Percentiles rank a stretch among this genome's conserved stretches.
Evolutionary conservation across 352 stramenopile species (phyloP).

Genomic region (Blastocystis sp.): DNA sequence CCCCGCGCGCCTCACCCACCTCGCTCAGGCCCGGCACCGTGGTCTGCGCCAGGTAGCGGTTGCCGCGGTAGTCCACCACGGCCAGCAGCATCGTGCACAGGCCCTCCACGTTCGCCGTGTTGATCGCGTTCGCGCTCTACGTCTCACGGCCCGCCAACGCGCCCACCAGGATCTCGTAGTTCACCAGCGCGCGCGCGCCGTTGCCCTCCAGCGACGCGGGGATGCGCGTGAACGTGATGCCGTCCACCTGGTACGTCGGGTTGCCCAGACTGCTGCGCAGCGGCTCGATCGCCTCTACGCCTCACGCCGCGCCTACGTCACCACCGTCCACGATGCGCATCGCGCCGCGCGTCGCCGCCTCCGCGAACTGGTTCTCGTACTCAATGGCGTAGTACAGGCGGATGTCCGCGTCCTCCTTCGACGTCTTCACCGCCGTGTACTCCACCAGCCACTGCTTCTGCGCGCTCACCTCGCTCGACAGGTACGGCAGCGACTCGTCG

Average conservation of each 20-base stretch:
- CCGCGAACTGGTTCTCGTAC: constrained; percentile 32
- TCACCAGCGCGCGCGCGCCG: neutral
- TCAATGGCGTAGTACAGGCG: neutral
- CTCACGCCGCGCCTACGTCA: neutral
- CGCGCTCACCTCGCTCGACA: neutral
- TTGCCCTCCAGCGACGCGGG: neutral
- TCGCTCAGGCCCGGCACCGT: constrained; percentile 33
- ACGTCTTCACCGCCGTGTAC: neutral
- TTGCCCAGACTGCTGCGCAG: neutral
- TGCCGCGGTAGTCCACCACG: constrained; percentile 39
- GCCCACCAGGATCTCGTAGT: constrained; percentile 24
- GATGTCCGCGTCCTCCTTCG: neutral
- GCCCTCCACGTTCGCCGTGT: constrained; percentile 8
- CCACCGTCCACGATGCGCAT: constrained; percentile 41
- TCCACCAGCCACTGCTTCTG: neutral
- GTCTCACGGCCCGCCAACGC: neutral
- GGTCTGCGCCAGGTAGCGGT: constrained; percentile 51
- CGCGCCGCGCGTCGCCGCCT: constrained; percentile 10
- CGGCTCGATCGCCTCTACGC: neutral
- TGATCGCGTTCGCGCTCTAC: constrained; percentile 9
- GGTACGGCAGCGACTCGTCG: neutral
- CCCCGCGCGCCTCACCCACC: neutral
- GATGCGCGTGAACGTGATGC: constrained; percentile 35
- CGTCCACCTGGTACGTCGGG: constrained; percentile 7
- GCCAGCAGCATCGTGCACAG: constrained; percentile 12